Conservation (phyloP, 441 rosid species). For the Pelargonium fulgidum region DNA sequence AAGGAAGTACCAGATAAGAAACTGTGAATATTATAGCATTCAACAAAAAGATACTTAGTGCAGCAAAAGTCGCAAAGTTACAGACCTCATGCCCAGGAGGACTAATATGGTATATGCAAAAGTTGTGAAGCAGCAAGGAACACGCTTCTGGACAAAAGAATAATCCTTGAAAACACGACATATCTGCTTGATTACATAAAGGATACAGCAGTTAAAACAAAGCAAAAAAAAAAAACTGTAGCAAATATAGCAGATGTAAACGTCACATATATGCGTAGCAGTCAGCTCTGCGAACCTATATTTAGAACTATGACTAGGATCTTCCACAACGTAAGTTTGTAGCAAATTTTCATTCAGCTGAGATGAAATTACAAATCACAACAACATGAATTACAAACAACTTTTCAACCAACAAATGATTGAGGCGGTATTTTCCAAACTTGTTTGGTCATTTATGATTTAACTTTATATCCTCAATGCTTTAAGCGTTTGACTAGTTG, state of each 20-base stretch:
- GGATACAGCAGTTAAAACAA: constrained; percentile 81
- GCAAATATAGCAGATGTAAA: constrained; percentile 80
- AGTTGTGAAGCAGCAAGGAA: constrained; percentile 86
- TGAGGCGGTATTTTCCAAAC: background rate
- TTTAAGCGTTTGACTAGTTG: too few species aligned
- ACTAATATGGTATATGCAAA: constrained; percentile 83
- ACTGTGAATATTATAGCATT: background rate
- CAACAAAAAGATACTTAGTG: background rate
- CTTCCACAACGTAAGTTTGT: background rate
- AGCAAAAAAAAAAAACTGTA: constrained; percentile 71
- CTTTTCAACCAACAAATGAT: background rate
- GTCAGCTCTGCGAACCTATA: background rate
- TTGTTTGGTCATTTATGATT: background rate
- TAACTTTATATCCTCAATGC: too few species aligned
- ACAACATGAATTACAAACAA: background rate
- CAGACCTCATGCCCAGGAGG: constrained; percentile 98
- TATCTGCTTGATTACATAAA: constrained; percentile 81
- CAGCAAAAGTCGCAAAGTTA: constrained; percentile 28
- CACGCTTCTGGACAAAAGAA: constrained; percentile 86
- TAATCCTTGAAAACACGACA: constrained; percentile 82
- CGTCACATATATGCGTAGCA: constrained; percentile 57
- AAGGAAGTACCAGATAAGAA: constrained; percentile 32
- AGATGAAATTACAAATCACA: background rate
- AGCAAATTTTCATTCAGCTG: background rate
- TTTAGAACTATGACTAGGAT: background rate